Evolutionary conservation across 768 basidiomycete genomes (phyloP), one percentile per base, ranked within the genome.

Genomic region (Russula abietina): DNA sequence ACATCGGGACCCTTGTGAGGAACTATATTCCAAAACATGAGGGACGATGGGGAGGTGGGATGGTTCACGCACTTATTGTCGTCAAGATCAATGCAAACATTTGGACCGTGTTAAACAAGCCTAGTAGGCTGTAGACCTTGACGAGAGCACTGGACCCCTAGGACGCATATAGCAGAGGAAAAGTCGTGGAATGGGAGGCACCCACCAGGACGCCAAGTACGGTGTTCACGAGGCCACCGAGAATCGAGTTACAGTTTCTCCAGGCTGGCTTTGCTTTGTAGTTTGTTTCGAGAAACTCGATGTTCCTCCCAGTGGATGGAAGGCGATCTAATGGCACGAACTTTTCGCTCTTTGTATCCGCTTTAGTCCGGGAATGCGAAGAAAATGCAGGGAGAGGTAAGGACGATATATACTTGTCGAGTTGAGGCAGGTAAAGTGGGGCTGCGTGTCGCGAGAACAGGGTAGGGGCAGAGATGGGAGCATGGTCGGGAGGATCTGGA

Each of bases 101-200:
- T 69, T 90, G 87, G 0, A 89, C 72, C 0, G 83, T 86, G 65
- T 87, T 86, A 57, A 82, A 77, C 11, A 89, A 75, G 45, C 88
- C 87, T 68, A 86, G 84, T 24, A 88, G 71, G 70, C 86, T 87
- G 69, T 89, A 90, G 66, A 83, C 87, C 0, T 82, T 80, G 5
- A 86, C 82, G 39, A 88, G 73, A 28, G 80, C 81, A 70, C 86
- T 88, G 2, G 88, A 89, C 12, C 88, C 87, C 87, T 89, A 50
- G 0, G 53, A 65, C 22, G 49, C 12, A 59, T 57, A 66, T 41
- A 43, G 39, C 19, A 30, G 38, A 22, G 22, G 1, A n/a, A 30
- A 26, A 24, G 28, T n/a, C 32, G 6, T 36, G 36, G 53, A 60
- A 22, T 33, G 26, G 33, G 17, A 1, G 28, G 11, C 16, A 72